Conservation (phyloP, 805 yeast genomes). For the Candida peoriensis region DNA sequence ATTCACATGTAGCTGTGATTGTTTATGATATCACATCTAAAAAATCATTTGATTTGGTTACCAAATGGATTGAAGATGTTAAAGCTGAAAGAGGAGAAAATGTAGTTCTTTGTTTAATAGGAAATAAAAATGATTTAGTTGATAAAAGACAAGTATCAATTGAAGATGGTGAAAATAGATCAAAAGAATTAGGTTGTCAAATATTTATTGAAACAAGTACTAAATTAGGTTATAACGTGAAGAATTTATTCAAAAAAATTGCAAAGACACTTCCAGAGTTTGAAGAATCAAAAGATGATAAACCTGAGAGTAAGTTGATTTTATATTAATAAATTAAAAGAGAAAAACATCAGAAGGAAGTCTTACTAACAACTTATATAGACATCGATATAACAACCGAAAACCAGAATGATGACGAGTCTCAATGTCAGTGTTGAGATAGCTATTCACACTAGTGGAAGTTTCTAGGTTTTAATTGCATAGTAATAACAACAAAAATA, state of each 20-base stretch:
- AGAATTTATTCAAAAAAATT: conserved; percentile 79
- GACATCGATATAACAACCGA: too few species aligned
- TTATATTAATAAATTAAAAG: conserved; percentile 14
- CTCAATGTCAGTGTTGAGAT: conserved; percentile 24
- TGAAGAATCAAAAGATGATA: conserved; percentile 30
- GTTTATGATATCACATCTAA: conserved; percentile 90
- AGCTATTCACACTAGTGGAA: too few species aligned
- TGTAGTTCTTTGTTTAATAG: conserved; percentile 86
- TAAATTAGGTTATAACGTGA: conserved; percentile 91
- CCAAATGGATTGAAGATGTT: conserved; percentile 93
- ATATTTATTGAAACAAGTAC: conserved; percentile 91
- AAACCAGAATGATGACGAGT: conserved; percentile 19
- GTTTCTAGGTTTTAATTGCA: too few species aligned
- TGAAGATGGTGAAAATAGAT: conserved; percentile 81
- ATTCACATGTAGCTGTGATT: conserved; percentile 94
- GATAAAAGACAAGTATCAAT: conserved; percentile 77
- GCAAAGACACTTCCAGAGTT: conserved; percentile 90
- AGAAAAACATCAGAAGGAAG: conserved; percentile 24
- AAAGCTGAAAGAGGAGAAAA: conserved; percentile 88
- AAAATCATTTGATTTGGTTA: conserved; percentile 77
- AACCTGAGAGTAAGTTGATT: conserved; percentile 16
- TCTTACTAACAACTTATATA: too few species aligned
- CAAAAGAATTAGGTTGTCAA: conserved; percentile 66
- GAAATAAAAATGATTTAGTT: conserved; percentile 80
- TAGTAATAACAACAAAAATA: too few species aligned